Base-by-base conservation (phyloP, 108 stramenopile genomes). In the Chaetoceros muelleri region DNA sequence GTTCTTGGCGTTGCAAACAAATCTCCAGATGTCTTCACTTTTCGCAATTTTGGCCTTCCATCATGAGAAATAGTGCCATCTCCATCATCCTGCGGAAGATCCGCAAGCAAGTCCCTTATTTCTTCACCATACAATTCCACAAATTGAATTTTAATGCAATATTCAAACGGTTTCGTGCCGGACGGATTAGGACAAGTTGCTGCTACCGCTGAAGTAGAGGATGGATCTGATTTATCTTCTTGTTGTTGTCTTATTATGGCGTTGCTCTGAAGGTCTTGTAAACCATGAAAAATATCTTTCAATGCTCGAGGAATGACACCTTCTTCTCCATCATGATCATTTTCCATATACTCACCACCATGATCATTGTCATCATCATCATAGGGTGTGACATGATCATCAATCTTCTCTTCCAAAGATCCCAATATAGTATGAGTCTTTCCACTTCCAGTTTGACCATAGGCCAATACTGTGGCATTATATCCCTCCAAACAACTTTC, bases 401-500 rank as follows among this genome's bases (percentile, higher is more conserved):
- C 65, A 47, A 1, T n/a, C n/a, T n/a, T 63, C 22, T 7, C 54
- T 29, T 13, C 48, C 24, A 19, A 59, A 65, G n/a, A n/a, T 13
- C 34, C 34, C 13, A 40, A 40, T 5, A 40, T 40, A 10, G 34
- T 40, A 40, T 63, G 77, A 1, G 80, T 81, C 46, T 81, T 81
- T 0, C 80, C 80, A 8, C 48, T 52, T 2, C 76, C 76, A 1
- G 80, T 81, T 46, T 81, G 80, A 3, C 80, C 80, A 50, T 81
- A 87, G 1, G 86, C 86, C 2, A 87, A 48, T 25, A 73, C 53
- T 63, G 18, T 17, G 3, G 44, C 24, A 10, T 95, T 95, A 70
- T 87, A 95, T 3, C 94, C 94, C 49, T 93, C 84, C 28, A 93
- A 67, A 27, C 91, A 91, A 17, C 82, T 82, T 46, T 92, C 81